Evolutionary conservation across 176 grass and related monocot species (phyloP).

Genomic region (Aegilops tauschii): DNA sequence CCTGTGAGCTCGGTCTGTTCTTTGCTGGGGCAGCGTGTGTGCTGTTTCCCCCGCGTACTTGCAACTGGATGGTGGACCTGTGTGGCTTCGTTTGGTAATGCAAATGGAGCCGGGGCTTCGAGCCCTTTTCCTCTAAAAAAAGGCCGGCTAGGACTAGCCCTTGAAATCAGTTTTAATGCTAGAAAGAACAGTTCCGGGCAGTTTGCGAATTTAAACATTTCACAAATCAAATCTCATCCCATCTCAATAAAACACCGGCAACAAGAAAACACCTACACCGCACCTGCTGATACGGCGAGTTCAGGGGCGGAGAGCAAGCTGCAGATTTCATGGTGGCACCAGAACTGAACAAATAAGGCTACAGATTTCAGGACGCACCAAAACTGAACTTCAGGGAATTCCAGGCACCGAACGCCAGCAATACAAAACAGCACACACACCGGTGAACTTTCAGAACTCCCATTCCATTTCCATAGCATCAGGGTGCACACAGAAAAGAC

Average conservation of each 20-base stretch:
- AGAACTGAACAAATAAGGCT: too few species aligned
- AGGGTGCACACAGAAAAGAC: background rate
- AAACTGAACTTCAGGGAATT: background rate
- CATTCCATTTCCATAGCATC: background rate
- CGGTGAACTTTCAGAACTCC: background rate
- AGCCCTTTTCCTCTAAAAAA: too few species aligned
- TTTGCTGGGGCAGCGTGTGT: too few species aligned
- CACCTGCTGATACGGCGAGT: background rate
- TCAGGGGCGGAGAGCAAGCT: background rate
- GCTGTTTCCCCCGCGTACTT: too few species aligned
- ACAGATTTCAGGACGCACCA: background rate
- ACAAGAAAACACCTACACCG: background rate
- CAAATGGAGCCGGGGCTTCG: too few species aligned
- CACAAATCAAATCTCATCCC: background rate
- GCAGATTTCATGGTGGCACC: too few species aligned
- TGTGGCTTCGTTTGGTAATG: too few species aligned
- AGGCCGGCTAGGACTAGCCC: too few species aligned
- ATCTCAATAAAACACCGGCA: background rate
- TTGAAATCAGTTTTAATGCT: too few species aligned
- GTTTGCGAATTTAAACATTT: background rate
- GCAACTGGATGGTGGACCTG: too few species aligned
- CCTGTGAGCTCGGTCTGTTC: too few species aligned
- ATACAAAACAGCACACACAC: background rate
- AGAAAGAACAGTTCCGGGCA: background rate
- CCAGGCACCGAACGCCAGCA: background rate